Percentiles rank a stretch among this genome's conserved stretches.
phyloP scores from a whole-genome alignment of 139 green algal species.

The Haematococcus sp. region DNA sequence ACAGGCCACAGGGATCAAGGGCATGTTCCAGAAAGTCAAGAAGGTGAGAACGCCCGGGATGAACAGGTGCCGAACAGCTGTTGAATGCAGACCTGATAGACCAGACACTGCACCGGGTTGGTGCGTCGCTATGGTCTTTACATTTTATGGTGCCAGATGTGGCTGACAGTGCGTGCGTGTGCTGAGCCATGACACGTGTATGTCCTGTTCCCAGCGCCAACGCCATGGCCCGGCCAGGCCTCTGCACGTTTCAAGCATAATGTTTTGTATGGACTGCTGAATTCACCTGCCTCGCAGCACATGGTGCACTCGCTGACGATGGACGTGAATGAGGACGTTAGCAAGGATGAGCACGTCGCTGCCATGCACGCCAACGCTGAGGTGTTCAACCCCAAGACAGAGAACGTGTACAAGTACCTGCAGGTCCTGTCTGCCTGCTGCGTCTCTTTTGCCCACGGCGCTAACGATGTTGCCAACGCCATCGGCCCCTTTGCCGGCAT shows the following conservation, averaged over 20 bases:
- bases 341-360: constrained; percentile 18
- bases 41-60: not conserved
- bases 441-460: not conserved
- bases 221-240: no score
- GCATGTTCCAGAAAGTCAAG: not conserved
- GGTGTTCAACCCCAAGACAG: constrained; percentile 48
- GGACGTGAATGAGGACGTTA: constrained; percentile 41
- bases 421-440: constrained; percentile 39
- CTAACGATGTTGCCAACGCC: not conserved
- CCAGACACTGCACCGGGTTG: no score
- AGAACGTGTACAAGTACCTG: constrained; percentile 61
- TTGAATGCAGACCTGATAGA: no score
- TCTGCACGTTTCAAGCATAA: no score
- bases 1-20: not conserved
- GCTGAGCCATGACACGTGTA: no score
- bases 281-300: constrained; percentile 8
- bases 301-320: constrained; percentile 1
- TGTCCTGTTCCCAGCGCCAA: no score
- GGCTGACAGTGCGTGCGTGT: no score
- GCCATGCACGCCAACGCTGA: constrained; percentile 44
- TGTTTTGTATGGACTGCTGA: no score
- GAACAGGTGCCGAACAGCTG: not conserved
- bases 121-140: no score
- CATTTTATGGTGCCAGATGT: no score
- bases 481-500: not conserved